Evolutionary conservation across 2,329 filamentous ascomycete species (phyloP).

Genomic region (Penicillium capsulatum): DNA sequence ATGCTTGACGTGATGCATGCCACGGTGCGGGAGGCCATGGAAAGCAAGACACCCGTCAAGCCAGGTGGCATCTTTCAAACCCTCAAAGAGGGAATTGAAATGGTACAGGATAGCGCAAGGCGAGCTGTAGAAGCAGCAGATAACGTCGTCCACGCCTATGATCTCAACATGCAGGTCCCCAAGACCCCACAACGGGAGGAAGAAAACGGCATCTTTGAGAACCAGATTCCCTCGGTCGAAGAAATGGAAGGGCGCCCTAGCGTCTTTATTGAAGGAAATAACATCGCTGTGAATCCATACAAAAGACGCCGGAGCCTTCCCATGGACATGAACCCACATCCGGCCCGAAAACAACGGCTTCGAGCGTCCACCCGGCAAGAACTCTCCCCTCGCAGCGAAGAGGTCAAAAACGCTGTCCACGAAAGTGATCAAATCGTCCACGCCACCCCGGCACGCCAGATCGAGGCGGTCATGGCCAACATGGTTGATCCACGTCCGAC

Average conservation of each 20-base stretch:
- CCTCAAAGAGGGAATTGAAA: slow-evolving; percentile 65
- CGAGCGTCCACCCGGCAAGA: slow-evolving; percentile 32
- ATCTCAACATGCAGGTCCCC: slow-evolving; percentile 71
- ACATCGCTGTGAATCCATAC: slow-evolving; percentile 42
- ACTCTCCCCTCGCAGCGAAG: slow-evolving; percentile 38
- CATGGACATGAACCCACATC: slow-evolving; percentile 32
- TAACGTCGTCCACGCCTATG: slow-evolving; percentile 71
- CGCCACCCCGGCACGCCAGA: slow-evolving; percentile 32
- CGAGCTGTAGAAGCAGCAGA: slow-evolving; percentile 69
- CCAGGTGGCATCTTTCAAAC: slow-evolving; percentile 56
- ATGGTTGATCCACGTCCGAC: slow-evolving; percentile 36
- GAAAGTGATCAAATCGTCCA: slow-evolving; percentile 42
- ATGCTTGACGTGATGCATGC: slow-evolving; percentile 75
- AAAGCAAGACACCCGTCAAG: slow-evolving; percentile 49
- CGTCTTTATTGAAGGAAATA: slow-evolving; percentile 42
- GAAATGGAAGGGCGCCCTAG: slow-evolving; percentile 36
- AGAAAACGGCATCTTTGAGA: slow-evolving; percentile 34
- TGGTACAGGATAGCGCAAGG: slow-evolving; percentile 68
- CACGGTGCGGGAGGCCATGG: slow-evolving; percentile 63
- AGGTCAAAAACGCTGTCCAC: slow-evolving; percentile 41
- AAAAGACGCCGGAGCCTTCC: slow-evolving; percentile 45
- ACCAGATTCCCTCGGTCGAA: slow-evolving; percentile 21
- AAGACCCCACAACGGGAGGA: slow-evolving; percentile 52
- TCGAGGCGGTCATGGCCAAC: slow-evolving; percentile 40
- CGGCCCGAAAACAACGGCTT: slow-evolving; percentile 36